Evolutionary conservation across 768 basidiomycete genomes (phyloP).

Genomic region (Hypsizygus marmoreus): DNA sequence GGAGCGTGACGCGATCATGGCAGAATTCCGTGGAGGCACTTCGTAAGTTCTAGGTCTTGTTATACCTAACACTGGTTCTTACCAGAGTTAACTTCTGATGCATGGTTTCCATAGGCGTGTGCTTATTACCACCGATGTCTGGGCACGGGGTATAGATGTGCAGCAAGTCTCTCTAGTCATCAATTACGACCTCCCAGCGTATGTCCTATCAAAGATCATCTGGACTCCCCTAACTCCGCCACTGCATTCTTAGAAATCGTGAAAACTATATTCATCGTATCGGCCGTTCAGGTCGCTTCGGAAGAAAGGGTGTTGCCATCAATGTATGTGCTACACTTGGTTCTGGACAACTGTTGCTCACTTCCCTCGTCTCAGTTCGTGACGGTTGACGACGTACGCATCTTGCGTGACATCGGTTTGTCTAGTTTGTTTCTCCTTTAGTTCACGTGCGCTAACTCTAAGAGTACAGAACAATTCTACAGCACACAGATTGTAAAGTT

Average conservation of each 20-base stretch:
- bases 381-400: slow-evolving; percentile 93
- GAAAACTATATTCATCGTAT: slow-evolving; percentile 99
- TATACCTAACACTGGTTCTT: too few species aligned
- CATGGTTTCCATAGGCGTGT: slow-evolving; percentile 65
- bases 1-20: slow-evolving; percentile 95
- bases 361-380: slow-evolving; percentile 62
- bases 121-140: slow-evolving; percentile 93
- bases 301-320: slow-evolving; percentile 98
- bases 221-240: slow-evolving; percentile 2
- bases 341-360: slow-evolving; percentile 9
- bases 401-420: slow-evolving; percentile 94
- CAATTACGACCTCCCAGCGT: slow-evolving; percentile 96
- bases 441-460: slow-evolving; percentile 14
- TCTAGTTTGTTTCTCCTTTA: slow-evolving; percentile 13
- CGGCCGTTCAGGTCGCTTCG: slow-evolving; percentile 98
- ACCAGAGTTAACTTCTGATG: slow-evolving; percentile 13
- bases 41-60: too few species aligned
- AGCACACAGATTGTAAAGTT: slow-evolving; percentile 83
- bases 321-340: slow-evolving; percentile 61
- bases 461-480: slow-evolving; percentile 85
- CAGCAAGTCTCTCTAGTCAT: slow-evolving; percentile 97
- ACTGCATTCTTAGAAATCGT: slow-evolving; percentile 63
- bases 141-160: slow-evolving; percentile 98
- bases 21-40: slow-evolving; percentile 91
- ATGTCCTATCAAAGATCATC: slow-evolving; percentile 29